Evolutionary conservation across 177 flowering plant species (phyloP).

Genomic region (Tripterygium wilfordii): DNA sequence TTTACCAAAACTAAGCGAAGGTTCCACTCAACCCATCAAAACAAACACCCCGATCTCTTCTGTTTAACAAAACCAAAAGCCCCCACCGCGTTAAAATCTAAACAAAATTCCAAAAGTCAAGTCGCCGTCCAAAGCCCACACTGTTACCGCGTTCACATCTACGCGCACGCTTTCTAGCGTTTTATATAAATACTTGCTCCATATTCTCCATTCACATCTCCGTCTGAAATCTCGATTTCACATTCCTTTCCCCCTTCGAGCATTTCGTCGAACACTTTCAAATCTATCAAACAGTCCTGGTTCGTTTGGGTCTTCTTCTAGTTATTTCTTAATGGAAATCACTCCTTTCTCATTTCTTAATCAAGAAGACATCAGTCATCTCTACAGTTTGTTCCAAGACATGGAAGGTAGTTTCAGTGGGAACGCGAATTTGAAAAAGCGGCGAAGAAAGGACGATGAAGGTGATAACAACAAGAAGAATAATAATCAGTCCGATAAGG

Average conservation of each 20-base stretch:
- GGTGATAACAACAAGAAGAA: not conserved
- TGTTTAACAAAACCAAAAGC: too few relatives aligned
- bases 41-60: too few relatives aligned
- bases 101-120: slow-evolving; percentile 13
- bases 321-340: slow-evolving; percentile 34
- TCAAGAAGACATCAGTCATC: slow-evolving; percentile 25
- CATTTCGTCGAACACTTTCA: slow-evolving; percentile 4
- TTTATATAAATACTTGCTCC: not conserved
- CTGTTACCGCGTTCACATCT: slow-evolving; percentile 22
- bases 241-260: slow-evolving; percentile 2
- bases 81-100: slow-evolving; percentile 14
- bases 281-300: not conserved
- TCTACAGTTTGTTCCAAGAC: slow-evolving; percentile 21
- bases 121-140: slow-evolving; percentile 21
- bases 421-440: slow-evolving; percentile 11
- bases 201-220: not conserved
- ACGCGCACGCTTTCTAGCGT: slow-evolving; percentile 21
- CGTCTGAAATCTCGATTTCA: slow-evolving; percentile 1
- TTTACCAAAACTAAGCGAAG: too few relatives aligned
- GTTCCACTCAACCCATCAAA: too few relatives aligned
- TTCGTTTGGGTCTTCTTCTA: too few relatives aligned
- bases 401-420: slow-evolving; percentile 7
- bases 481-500: too few relatives aligned
- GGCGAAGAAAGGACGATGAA: slow-evolving; percentile 9
- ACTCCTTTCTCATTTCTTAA: slow-evolving; percentile 17